A percentile compares a stretch with the other conserved stretches of the same genome.
Evolutionary conservation across 2,329 filamentous ascomycete genomes (phyloP).

Genomic region (Chrysosporium queenslandicum): DNA sequence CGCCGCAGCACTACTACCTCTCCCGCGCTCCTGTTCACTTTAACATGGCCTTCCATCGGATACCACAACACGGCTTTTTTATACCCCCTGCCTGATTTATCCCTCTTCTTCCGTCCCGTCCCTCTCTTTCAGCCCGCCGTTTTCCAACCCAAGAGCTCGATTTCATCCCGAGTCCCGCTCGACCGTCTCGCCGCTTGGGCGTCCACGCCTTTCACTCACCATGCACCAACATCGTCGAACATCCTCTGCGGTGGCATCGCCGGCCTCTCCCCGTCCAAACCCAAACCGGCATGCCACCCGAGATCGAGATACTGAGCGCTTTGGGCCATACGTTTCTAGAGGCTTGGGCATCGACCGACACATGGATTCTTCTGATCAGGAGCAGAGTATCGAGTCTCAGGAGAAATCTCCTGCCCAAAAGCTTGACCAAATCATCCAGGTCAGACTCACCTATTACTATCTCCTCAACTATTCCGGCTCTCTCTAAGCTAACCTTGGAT

Average conservation of each 20-base stretch:
- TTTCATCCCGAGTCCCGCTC: not conserved
- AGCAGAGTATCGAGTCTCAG: constrained; percentile 40
- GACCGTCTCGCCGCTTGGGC: not conserved
- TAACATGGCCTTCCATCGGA: constrained; percentile 33
- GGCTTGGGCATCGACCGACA: constrained; percentile 43
- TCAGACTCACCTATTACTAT: no score
- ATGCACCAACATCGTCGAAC: constrained; percentile 90
- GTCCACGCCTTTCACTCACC: constrained; percentile 20
- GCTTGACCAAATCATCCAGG: constrained; percentile 88
- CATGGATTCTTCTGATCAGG: constrained; percentile 34
- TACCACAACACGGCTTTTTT: constrained; percentile 22
- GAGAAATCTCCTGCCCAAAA: constrained; percentile 62
- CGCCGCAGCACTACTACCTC: constrained; percentile 4
- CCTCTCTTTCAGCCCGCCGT: constrained; percentile 1
- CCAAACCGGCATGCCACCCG: constrained; percentile 65
- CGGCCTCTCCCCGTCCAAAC: constrained; percentile 62
- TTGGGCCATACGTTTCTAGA: constrained; percentile 39
- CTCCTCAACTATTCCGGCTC: constrained; percentile 2
- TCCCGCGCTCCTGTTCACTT: constrained; percentile 15
- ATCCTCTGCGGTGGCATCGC: constrained; percentile 61
- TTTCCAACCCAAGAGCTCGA: not conserved
- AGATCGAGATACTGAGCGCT: constrained; percentile 49
- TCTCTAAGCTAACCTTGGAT: not conserved
- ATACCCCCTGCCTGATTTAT: constrained; percentile 30
- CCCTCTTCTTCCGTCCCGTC: no score